Evolutionary conservation across 352 stramenopile genomes (phyloP), one percentile per base, ranked within the genome.

Genomic region (Phytophthora sojae): DNA sequence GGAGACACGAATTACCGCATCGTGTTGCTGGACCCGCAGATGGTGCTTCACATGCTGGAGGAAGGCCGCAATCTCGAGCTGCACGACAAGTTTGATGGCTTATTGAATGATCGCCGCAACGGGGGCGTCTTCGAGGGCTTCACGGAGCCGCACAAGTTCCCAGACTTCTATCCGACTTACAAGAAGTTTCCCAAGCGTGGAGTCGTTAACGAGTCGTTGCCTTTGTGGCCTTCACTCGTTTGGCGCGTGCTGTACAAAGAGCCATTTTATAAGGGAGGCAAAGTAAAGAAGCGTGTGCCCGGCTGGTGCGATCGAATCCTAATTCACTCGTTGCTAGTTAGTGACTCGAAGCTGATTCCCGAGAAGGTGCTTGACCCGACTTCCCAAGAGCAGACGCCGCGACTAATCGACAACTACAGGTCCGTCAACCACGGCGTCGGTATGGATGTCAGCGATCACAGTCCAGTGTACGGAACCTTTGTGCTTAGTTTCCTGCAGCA

Each of bases 151-250:
- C 78, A 83, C 64, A 96, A 94, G 70, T 95, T 94, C 47, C 84
- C 84, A 2, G 85, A 96, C 52, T 97, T 97, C 61, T 96, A 95
- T 45, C 91, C 91, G 17, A 97, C 91, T 14, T 97, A 97, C 79
- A 96, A 96, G 57, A 96, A 96, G 53, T 90, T 95, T 17, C 86
- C 89, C 3, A 89, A 91, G 58, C 88, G 88, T 12, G 80, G 85
- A 2, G 53, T 75, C 17, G 80, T 94, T 58, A 89, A 94, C 74
- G 85, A 92, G 55, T 67, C 58, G 42, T 64, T 84, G 42, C 73
- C 86, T 4, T 76, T 84, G 25, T 97, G 91, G 91, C 79, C 86
- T 15, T 83, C 85, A 7, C 76, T 90, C 2, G 85, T 95, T 15
- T 97, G 94, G 58, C 82, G 86, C 7, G 81, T 92, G 52, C 67